A percentile compares a stretch with the other conserved stretches of the same genome.
Conservation (phyloP, 768 basidiomycete species). For the Tephrocybe sp. region DNA sequence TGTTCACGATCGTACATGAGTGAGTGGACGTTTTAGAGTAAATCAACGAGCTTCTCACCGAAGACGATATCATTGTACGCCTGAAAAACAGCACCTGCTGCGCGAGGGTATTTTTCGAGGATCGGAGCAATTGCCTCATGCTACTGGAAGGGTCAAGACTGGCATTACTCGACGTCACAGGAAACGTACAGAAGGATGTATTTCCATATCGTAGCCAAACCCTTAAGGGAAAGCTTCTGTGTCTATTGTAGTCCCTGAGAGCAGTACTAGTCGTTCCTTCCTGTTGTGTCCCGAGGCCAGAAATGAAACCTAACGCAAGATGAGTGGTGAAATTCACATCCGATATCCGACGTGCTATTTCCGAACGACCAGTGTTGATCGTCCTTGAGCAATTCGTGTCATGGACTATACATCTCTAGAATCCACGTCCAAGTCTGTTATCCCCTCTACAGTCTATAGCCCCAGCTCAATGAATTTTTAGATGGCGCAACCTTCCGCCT, state of each 20-base stretch:
- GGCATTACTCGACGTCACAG: not conserved
- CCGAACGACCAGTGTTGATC: slow-evolving; percentile 1
- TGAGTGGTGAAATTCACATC: slow-evolving; percentile 1
- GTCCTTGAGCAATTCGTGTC: not conserved
- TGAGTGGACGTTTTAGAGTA: not conserved
- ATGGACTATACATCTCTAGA: slow-evolving; percentile 44
- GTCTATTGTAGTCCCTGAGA: not conserved
- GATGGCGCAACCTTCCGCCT: slow-evolving; percentile 64
- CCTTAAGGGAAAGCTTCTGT: not conserved
- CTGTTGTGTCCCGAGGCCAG: not conserved
- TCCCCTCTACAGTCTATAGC: not conserved
- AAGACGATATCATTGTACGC: slow-evolving; percentile 73
- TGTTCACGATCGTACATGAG: slow-evolving; percentile 23
- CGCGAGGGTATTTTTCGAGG: slow-evolving; percentile 59
- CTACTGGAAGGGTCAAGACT: slow-evolving; percentile 26
- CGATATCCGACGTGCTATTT: slow-evolving; percentile 11
- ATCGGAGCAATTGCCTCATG: slow-evolving; percentile 46
- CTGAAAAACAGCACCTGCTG: slow-evolving; percentile 66
- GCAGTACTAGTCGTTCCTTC: too few relatives aligned
- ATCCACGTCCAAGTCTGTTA: slow-evolving; percentile 35
- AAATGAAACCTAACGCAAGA: too few relatives aligned
- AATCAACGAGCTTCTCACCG: slow-evolving; percentile 34
- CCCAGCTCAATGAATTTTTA: slow-evolving; percentile 20
- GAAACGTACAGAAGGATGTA: slow-evolving; percentile 23
- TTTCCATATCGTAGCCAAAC: slow-evolving; percentile 17